A percentile compares a stretch with the other conserved stretches of the same genome.
Evolutionary conservation across 306 rosid species (phyloP).

Genomic region (Acacia crassicarpa): DNA sequence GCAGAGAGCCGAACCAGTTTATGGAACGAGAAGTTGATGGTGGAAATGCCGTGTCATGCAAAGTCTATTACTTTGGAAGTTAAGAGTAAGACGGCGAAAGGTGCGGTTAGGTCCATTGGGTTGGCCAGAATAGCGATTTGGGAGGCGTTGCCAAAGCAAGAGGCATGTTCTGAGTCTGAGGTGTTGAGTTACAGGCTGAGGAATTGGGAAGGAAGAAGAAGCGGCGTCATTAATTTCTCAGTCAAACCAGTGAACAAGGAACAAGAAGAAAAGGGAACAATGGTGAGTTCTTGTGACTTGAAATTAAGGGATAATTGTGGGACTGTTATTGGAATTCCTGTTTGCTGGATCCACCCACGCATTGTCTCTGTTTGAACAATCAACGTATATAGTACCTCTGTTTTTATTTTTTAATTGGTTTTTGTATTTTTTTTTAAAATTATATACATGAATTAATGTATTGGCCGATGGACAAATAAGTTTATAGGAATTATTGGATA

Average conservation of each 20-base stretch:
- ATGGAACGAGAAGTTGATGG: conserved; percentile 44
- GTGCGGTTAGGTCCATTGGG: conserved; percentile 28
- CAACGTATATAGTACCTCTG: too few relatives aligned
- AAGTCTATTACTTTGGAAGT: conserved; percentile 39
- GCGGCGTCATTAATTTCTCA: conserved; percentile 54
- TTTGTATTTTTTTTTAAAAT: too few relatives aligned
- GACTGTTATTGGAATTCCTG: background rate
- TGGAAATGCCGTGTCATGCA: conserved; percentile 42
- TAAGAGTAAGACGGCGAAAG: conserved; percentile 31
- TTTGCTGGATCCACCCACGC: conserved; percentile 24
- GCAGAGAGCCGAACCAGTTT: conserved; percentile 5
- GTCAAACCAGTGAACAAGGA: conserved; percentile 23
- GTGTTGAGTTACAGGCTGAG: conserved; percentile 56
- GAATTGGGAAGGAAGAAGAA: conserved; percentile 41
- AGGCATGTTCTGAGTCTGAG: conserved; percentile 42
- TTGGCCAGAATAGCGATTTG: conserved; percentile 38
- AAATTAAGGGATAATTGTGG: background rate
- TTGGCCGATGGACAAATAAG: too few relatives aligned
- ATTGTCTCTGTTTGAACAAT: background rate
- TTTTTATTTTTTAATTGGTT: too few relatives aligned
- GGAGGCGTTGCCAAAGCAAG: conserved; percentile 27
- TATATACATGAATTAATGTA: too few relatives aligned
- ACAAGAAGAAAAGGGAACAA: background rate
- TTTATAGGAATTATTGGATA: too few relatives aligned
- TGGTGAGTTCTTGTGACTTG: background rate